Base-by-base conservation (phyloP, 2,329 filamentous ascomycete species). In the Ophiostoma pallidulum region DNA sequence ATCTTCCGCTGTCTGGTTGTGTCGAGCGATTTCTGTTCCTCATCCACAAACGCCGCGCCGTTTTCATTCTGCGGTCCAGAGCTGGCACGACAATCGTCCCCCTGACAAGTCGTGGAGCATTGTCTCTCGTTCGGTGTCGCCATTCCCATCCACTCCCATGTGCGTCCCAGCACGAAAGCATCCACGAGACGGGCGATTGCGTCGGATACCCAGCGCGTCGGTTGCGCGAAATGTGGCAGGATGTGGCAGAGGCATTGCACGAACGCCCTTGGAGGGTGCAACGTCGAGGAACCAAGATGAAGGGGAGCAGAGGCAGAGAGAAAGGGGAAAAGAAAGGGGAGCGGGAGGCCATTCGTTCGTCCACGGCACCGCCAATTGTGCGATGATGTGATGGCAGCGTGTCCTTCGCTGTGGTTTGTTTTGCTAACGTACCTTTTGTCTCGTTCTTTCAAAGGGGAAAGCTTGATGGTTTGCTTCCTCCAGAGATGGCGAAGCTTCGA, bases 181-280 rank as follows among this genome's bases (percentile, higher is more conserved):
- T 19, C 29, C 24, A 28, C 37, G 14, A 16, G 12, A 24, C 44
- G 44, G 44, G 44, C 37, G 44, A 46, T 46, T 46, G 44, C 44
- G 24, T 46, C 19, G 28, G 29, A 26, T 35, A 28, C 19, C 37
- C 32, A 35, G 28, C 36, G 36, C 35, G 44, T 36, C 44, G 37
- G 37, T 41, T 29, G 29, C 39, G 44, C 37, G 28, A 40, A 19
- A 28, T 35, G 29, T 5, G n/a, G 28, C 32, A 33, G n/a, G n/a
- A n/a, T n/a, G n/a, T n/a, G n/a, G n/a, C n/a, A n/a, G n/a, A 18
- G 12, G 20, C 8, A 32, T 20, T 39, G 19, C 20, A 19, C 16
- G 43, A 26, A 32, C 14, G 36, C 18, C 14, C 35, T 28, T 35
- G 24, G 39, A n/a, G n/a, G 35, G 43, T 33, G 36, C 19, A 33